Evolutionary conservation across 495 filamentous ascomycete genomes (phyloP).

Genomic region (Penicillium soppii): DNA sequence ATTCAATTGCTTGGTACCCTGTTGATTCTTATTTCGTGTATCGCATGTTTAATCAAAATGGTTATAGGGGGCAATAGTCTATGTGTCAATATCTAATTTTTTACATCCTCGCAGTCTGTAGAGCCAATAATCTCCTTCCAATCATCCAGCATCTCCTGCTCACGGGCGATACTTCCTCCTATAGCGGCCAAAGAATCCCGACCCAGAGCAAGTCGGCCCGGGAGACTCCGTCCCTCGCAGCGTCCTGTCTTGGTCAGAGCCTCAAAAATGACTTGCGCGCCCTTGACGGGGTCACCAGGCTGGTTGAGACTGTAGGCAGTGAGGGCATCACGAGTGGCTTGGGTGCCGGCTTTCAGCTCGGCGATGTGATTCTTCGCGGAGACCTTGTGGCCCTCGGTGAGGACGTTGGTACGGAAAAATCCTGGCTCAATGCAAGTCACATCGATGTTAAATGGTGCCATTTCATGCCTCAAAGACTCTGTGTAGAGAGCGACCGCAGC

Average conservation of each 20-base stretch:
- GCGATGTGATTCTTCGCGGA: background rate
- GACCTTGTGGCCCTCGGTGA: background rate
- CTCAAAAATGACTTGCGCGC: constrained; percentile 45
- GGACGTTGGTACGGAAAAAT: constrained; percentile 47
- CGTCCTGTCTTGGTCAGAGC: constrained; percentile 41
- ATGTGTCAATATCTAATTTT: too few relatives aligned
- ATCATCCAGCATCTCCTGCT: background rate
- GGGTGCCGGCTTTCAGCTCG: background rate
- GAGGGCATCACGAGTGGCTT: background rate
- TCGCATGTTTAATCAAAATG: too few relatives aligned
- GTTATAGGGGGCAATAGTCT: too few relatives aligned
- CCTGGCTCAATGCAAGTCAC: constrained; percentile 50
- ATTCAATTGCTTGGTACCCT: too few relatives aligned
- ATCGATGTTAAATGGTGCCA: constrained; percentile 44
- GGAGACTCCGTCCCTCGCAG: constrained; percentile 36
- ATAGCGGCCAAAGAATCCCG: background rate
- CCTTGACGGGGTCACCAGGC: constrained; percentile 51
- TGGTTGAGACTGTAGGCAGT: background rate
- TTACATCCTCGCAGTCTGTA: background rate
- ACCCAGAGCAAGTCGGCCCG: constrained; percentile 43
- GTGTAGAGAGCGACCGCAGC: background rate
- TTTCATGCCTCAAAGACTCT: constrained; percentile 21
- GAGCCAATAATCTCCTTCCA: background rate
- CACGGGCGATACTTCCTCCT: background rate
- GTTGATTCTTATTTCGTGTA: too few relatives aligned